Conservation (phyloP, 345 rosid genomes). For the Anastatica hierochuntica region DNA sequence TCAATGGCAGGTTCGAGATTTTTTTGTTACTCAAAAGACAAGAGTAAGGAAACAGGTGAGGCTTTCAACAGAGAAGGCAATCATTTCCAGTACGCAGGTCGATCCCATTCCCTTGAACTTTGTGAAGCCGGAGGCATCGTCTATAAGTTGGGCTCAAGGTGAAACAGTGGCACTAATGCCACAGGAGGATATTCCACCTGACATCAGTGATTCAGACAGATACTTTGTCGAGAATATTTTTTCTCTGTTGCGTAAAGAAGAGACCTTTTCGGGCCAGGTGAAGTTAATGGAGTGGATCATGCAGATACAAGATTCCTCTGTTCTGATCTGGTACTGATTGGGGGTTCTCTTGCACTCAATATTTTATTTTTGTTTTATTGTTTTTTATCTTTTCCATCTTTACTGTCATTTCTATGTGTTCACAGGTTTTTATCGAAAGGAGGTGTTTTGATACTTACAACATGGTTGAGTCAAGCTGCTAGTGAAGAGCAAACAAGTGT, state of each 20-base stretch:
- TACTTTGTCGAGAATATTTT: conserved; percentile 69
- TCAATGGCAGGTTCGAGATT: conserved; percentile 65
- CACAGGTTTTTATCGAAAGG: conserved; percentile 84
- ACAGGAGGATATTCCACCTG: conserved; percentile 43
- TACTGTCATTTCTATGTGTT: conserved; percentile 11
- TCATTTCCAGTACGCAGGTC: conserved; percentile 28
- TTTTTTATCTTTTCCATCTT: not conserved
- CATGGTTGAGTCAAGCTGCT: conserved; percentile 90
- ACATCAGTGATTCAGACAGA: conserved; percentile 54
- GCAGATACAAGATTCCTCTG: conserved; percentile 68
- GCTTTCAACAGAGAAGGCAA: conserved; percentile 66
- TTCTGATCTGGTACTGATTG: conserved; percentile 53
- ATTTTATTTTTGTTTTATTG: conserved; percentile 1
- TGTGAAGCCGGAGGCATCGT: conserved; percentile 27
- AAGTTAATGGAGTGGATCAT: conserved; percentile 91
- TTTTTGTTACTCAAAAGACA: conserved; percentile 72
- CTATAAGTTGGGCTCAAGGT: conserved; percentile 36
- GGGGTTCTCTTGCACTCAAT: not conserved
- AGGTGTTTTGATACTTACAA: conserved; percentile 83
- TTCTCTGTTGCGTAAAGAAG: conserved; percentile 57
- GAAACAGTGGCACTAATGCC: conserved; percentile 46
- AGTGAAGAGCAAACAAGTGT: conserved; percentile 83
- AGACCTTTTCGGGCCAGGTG: conserved; percentile 83
- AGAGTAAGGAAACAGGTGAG: conserved; percentile 79
- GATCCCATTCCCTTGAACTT: conserved; percentile 27